Evolutionary conservation across 225 moss, liverwort and hornwort species (phyloP).

Genomic region (Lunularia cruciata): DNA sequence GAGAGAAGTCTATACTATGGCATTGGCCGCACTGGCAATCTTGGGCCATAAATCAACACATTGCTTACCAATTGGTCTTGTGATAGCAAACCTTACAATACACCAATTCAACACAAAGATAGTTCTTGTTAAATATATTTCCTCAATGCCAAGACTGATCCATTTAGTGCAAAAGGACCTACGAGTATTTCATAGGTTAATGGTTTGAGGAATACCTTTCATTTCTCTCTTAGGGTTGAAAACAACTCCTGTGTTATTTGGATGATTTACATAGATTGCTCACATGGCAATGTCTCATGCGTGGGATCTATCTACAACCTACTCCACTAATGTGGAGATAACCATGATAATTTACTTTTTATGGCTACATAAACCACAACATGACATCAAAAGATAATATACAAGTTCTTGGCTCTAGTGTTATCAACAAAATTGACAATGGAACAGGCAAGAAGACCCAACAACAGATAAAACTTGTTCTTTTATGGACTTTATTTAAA

Average conservation of each 20-base stretch:
- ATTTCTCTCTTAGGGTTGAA: constrained; percentile 93
- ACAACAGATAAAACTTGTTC: constrained; percentile 91
- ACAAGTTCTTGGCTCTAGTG: constrained; percentile 88
- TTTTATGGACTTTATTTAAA: constrained; percentile 86
- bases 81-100: constrained; percentile 77
- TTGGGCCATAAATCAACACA: constrained; percentile 80
- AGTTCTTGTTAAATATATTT: no score
- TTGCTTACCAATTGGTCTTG: constrained; percentile 82
- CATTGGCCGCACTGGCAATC: constrained; percentile 82
- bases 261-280: no score
- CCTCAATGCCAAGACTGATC: no score
- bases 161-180: no score
- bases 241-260: constrained; percentile 90
- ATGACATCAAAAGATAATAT: constrained; percentile 91
- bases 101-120: no score
- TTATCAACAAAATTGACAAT: constrained; percentile 89
- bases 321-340: no score
- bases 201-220: constrained; percentile 51
- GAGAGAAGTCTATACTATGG: constrained; percentile 70
- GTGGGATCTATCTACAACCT: no score
- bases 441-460: constrained; percentile 78
- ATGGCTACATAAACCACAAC: constrained; percentile 79
- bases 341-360: constrained; percentile 93
- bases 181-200: no score
- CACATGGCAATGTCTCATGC: no score